Evolutionary conservation across 768 basidiomycete species (phyloP), one percentile per base, ranked within the genome.

Genomic region (Mycena venus): DNA sequence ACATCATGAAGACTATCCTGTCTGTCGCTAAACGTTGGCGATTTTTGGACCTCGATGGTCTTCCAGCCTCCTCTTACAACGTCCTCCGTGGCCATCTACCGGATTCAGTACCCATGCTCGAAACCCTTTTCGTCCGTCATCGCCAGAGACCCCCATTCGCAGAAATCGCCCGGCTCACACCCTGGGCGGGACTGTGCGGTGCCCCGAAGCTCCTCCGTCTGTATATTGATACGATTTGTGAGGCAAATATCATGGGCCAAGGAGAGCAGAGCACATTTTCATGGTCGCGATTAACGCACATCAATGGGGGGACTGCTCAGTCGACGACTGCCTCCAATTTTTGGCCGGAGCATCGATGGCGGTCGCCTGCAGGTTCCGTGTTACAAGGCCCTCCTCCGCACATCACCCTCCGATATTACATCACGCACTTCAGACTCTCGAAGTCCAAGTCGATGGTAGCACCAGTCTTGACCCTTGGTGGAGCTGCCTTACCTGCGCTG

Each of bases 241-340:
- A 21, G n/a, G 34, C 51, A 25, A 32, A 42, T n/a, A 51, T 70
- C 11, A 11, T 17, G 4, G 32, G 9, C 2, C 11, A 8, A 23
- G 49, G 25, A 40, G 61, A 62, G 11, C 14, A 15, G n/a, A 4
- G 21, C 17, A 49, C 31, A 4, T 70, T 70, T 21, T 36, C 60
- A 2, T 70, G 68, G 60, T 53, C 60, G 2, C 68, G 62, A 55
- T 62, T 70, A 21, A 70, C 59, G 6, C 61, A 70, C 51, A 62
- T 70, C 23, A 27, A 53, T 31, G 25, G 47, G 49, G 49, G 8
- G 36, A 42, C 27, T 51, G 44, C 36, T 51, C 61, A 6, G 17
- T n/a, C 3, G 14, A 32, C 8, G 68, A 62, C 38, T 70, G 59
- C n/a, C 21, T 62, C 2, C 44, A 61, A 4, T 62, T 70, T 25